Evolutionary conservation across 164 flowering plant species (phyloP), one percentile per base, ranked within the genome.

Genomic region (Chimonanthus salicifolius): DNA sequence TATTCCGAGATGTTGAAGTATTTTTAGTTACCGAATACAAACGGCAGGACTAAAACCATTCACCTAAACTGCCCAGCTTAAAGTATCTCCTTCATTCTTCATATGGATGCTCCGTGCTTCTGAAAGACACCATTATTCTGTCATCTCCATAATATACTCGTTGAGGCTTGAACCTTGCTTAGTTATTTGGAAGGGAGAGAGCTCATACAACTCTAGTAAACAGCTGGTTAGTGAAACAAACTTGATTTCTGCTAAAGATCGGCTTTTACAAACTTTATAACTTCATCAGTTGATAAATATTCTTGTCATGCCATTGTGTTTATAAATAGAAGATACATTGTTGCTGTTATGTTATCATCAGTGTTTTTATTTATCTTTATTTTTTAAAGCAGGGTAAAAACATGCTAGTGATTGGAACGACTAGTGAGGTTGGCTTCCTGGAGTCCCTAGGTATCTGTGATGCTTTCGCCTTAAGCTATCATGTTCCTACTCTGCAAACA

Each of bases 341-440:
- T 58, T 60, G 44, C 43, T 47, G 50, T 47, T 68, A 8, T 16
- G 33, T 33, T 33, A 33, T 33, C 33, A 33, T 33, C 33, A 33
- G 33, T 33, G 33, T 33, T 33, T 33, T 33, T 33, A 33, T 33
- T 33, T 33, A 33, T 33, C 33, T 33, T 33, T 33, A 33, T 72
- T 64, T 6, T 63, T 72, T 70, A 67, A 33, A 33, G 33, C 85
- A 93, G 99, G 99, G 98, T 4, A 95, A 95, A 77, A 93, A 88
- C 33, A 79, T 95, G 70, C 82, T 95, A 78, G 98, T 93, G 72
- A 79, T 95, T 69, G 98, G 99, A 58, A 89, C 98, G 68, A 90
- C 99, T 7, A 93, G 98, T 83, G 97, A 91, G 84, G 84, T 85
- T 47, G 74, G 73, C 49, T 89, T 95, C 85, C 82, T 95, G 73